These are phyloP conservation scores for Vigna radiata DNA, from an alignment of 306 rosid genomes.

Conservation along the genomic window DNA sequence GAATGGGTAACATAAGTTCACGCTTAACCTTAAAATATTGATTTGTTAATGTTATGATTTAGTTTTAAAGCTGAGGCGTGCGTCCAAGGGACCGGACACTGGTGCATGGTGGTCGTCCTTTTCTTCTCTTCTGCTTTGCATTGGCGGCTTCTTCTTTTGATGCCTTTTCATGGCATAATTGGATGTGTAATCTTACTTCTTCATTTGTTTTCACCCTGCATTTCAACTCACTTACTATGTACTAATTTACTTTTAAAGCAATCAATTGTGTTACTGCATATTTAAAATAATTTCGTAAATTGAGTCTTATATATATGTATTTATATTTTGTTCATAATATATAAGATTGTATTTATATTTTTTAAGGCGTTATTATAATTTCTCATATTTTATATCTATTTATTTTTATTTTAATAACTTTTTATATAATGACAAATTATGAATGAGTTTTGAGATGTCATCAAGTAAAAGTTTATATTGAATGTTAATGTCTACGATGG, in stretches of 20 bases:
- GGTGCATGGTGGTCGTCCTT: constrained; percentile 46
- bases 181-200: neutral
- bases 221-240: too few species aligned
- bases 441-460: too few species aligned
- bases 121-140: constrained; percentile 37
- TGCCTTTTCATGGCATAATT: constrained; percentile 11
- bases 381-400: too few species aligned
- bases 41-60: constrained; percentile 19
- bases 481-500: too few species aligned
- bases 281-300: neutral
- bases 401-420: too few species aligned
- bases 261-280: neutral
- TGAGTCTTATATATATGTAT: too few species aligned
- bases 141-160: constrained; percentile 51
- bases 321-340: too few species aligned
- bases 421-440: too few species aligned
- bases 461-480: too few species aligned
- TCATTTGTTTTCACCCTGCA: too few species aligned
- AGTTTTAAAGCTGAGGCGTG: constrained; percentile 53
- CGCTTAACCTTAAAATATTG: constrained; percentile 38
- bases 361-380: too few species aligned
- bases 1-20: constrained; percentile 53
- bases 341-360: too few species aligned
- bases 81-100: constrained; percentile 51
- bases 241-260: neutral